These are phyloP conservation scores for Hanseniaspora guilliermondii DNA, from an alignment of 805 yeast genomes.

Conservation along the genomic window DNA sequence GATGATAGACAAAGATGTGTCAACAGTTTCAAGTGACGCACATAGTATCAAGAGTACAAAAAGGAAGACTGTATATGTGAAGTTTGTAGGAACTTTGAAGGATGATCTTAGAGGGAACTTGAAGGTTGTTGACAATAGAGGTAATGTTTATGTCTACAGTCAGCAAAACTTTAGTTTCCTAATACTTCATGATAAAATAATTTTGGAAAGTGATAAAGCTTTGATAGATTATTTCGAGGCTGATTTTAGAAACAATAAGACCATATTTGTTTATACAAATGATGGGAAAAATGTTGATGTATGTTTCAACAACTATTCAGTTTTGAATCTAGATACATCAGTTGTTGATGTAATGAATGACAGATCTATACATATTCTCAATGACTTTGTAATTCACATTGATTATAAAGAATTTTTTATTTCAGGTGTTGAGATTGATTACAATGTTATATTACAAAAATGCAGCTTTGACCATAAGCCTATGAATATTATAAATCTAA, in stretches of 20 bases:
- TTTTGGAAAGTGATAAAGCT: not conserved
- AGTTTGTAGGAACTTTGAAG: not conserved
- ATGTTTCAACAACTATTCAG: constrained; percentile 11
- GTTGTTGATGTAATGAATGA: not conserved
- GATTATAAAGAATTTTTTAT: not conserved
- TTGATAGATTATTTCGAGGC: not conserved
- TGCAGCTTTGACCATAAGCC: not conserved
- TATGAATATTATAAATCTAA: constrained; percentile 6
- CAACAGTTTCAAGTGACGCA: not conserved
- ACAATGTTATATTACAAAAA: not conserved
- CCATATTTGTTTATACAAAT: constrained; percentile 1
- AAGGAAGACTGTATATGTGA: not conserved
- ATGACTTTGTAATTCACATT: not conserved
- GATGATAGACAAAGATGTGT: not conserved
- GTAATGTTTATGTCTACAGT: constrained; percentile 1
- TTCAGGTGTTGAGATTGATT: not conserved
- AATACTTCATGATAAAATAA: not conserved
- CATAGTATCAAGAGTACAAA: not conserved
- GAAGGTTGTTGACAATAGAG: constrained; percentile 1
- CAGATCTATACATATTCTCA: not conserved
- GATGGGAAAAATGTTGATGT: not conserved
- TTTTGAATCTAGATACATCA: not conserved
- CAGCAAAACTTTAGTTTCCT: not conserved
- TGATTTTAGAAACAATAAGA: not conserved
- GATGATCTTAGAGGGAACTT: not conserved